A percentile compares a stretch with the other conserved stretches of the same genome.
These are phyloP conservation scores for Letharia lupina DNA, from an alignment of 495 filamentous ascomycete genomes.

Conservation along the genomic window DNA sequence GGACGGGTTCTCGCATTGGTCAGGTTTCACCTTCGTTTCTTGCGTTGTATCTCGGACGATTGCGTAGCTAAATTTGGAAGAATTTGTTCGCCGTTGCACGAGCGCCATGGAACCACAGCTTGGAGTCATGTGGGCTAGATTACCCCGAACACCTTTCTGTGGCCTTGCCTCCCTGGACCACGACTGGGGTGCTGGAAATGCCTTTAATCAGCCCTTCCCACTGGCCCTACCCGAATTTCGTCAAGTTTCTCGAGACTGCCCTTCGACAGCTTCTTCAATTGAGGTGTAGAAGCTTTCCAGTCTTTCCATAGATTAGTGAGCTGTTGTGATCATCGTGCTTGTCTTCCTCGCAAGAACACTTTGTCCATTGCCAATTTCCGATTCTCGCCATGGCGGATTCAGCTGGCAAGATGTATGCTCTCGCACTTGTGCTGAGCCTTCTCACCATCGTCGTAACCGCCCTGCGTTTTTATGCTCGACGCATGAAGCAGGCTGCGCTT, in stretches of 20 bases:
- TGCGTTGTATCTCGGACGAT: neutral
- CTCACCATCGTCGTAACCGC: neutral
- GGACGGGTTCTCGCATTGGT: neutral
- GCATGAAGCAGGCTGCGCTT: neutral
- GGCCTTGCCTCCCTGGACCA: neutral
- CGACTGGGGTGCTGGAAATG: neutral
- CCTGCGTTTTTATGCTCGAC: slow-evolving; percentile 3
- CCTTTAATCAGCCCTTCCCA: neutral
- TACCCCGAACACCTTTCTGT: neutral
- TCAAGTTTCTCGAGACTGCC: neutral
- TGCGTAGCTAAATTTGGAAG: neutral
- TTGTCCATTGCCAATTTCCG: neutral
- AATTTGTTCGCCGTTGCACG: neutral
- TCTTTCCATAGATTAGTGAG: neutral
- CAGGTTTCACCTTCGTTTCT: neutral
- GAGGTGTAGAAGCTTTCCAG: neutral
- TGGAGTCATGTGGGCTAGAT: neutral
- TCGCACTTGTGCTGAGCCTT: neutral
- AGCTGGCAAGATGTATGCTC: slow-evolving; percentile 11
- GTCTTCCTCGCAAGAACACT: neutral
- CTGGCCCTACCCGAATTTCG: too few relatives aligned
- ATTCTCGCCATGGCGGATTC: slow-evolving; percentile 4
- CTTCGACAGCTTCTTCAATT: neutral
- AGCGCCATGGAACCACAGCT: neutral
- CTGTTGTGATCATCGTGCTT: neutral